Percentiles rank a stretch among this genome's conserved stretches.
phyloP scores from a whole-genome alignment of 305 asterid genomes.

The Fraxinus albicans region DNA sequence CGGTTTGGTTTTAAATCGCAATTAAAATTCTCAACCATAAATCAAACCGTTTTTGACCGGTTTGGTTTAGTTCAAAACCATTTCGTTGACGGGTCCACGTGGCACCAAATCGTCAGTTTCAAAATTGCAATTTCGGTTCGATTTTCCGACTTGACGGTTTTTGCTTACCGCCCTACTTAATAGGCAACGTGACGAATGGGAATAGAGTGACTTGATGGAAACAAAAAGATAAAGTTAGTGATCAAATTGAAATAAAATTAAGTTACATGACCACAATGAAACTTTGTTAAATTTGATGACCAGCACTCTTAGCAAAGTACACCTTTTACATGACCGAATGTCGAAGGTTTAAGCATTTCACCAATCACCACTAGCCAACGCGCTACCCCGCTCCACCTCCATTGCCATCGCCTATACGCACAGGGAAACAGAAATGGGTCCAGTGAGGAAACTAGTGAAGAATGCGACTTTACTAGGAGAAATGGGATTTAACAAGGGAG shows the following conservation, averaged over 20 bases:
- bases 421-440: conserved; percentile 35
- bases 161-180: too few species aligned
- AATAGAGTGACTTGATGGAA: background rate
- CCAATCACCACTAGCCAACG: background rate
- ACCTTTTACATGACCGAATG: background rate
- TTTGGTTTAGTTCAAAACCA: too few species aligned
- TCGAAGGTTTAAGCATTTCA: background rate
- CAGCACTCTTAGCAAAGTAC: background rate
- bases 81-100: too few species aligned
- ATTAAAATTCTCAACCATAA: too few species aligned
- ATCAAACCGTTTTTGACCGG: too few species aligned
- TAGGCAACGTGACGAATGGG: background rate
- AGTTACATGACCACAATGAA: background rate
- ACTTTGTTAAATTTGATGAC: background rate
- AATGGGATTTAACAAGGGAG: conserved; percentile 76
- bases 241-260: background rate
- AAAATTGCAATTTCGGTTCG: too few species aligned
- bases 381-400: background rate
- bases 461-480: conserved; percentile 59
- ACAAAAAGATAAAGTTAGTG: background rate
- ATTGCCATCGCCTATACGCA: background rate
- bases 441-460: conserved; percentile 41
- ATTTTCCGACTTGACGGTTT: too few species aligned
- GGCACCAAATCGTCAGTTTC: too few species aligned
- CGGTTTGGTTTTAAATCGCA: too few species aligned